Evolutionary conservation across 2,329 filamentous ascomycete genomes (phyloP).

Genomic region (Chalaropsis thielavioides): DNA sequence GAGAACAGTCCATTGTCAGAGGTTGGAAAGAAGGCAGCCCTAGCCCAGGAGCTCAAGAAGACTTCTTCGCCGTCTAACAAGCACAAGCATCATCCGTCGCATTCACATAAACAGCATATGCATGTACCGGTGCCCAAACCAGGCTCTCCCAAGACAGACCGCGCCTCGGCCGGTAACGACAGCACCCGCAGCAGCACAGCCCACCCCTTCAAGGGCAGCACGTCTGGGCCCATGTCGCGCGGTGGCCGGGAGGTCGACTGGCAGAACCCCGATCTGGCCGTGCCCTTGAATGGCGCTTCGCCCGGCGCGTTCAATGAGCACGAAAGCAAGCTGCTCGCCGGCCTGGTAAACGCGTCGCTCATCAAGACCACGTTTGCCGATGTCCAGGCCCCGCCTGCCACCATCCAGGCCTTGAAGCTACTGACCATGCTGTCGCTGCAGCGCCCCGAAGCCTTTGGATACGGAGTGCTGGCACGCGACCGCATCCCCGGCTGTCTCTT

Average conservation of each 20-base stretch:
- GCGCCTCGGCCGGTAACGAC: background rate
- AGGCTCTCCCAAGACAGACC: background rate
- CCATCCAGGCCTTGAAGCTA: slow-evolving; percentile 74
- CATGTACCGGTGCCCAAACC: slow-evolving; percentile 9
- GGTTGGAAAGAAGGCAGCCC: slow-evolving; percentile 12
- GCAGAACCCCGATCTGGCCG: slow-evolving; percentile 6
- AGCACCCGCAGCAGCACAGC: background rate
- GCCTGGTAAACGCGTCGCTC: slow-evolving; percentile 66
- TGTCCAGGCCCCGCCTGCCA: slow-evolving; percentile 69
- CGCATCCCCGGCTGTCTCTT: slow-evolving; percentile 79
- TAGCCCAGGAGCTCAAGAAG: background rate
- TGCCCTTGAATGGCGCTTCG: background rate
- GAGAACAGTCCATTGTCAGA: slow-evolving; percentile 11
- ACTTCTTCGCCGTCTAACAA: background rate
- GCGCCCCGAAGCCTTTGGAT: slow-evolving; percentile 87
- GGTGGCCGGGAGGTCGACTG: slow-evolving; percentile 9
- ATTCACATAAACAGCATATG: slow-evolving; percentile 9
- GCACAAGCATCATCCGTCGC: slow-evolving; percentile 3
- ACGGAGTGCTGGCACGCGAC: slow-evolving; percentile 82
- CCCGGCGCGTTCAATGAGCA: slow-evolving; percentile 45
- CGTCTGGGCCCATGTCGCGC: slow-evolving; percentile 7
- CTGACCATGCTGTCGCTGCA: slow-evolving; percentile 76
- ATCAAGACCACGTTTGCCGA: slow-evolving; percentile 80
- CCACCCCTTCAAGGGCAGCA: background rate
- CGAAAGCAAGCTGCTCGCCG: slow-evolving; percentile 68